Evolutionary conservation across 1,139 yeast species (phyloP).

Genomic region (Suhomyces bolitotheri): DNA sequence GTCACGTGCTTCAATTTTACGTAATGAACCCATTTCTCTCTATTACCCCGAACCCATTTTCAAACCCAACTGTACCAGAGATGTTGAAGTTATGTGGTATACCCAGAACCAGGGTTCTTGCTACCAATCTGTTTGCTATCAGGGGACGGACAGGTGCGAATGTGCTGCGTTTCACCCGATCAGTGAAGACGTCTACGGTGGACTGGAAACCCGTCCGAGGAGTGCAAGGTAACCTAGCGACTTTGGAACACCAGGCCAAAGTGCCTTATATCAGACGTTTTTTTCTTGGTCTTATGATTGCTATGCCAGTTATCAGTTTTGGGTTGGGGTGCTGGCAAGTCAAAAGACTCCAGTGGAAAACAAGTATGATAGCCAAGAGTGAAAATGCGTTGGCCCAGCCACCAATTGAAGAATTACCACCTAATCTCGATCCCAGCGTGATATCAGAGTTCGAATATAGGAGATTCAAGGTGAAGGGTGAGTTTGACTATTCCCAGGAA

Average conservation of each 20-base stretch:
- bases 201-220: constrained; percentile 83
- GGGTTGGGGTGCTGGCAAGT: constrained; percentile 95
- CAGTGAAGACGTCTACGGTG: constrained; percentile 65
- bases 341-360: constrained; percentile 82
- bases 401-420: constrained; percentile 68
- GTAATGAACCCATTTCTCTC: too few relatives aligned
- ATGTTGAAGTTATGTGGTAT: too few relatives aligned
- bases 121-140: too few relatives aligned
- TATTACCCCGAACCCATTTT: too few relatives aligned
- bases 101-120: too few relatives aligned
- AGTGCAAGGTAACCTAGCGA: constrained; percentile 45
- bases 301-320: constrained; percentile 88
- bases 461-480: constrained; percentile 70
- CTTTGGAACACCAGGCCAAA: constrained; percentile 41
- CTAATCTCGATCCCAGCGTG: constrained; percentile 53
- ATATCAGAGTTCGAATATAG: constrained; percentile 77
- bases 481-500: constrained; percentile 81
- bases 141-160: too few relatives aligned
- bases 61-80: too few relatives aligned
- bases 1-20: too few relatives aligned
- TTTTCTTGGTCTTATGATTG: constrained; percentile 59
- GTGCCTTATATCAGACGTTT: constrained; percentile 46
- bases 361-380: constrained; percentile 74
- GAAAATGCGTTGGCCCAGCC: constrained; percentile 78
- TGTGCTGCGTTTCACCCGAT: constrained; percentile 1